Base-by-base conservation (phyloP, 192 early-diverging fungal genomes). In the Entrophospora sp. region DNA sequence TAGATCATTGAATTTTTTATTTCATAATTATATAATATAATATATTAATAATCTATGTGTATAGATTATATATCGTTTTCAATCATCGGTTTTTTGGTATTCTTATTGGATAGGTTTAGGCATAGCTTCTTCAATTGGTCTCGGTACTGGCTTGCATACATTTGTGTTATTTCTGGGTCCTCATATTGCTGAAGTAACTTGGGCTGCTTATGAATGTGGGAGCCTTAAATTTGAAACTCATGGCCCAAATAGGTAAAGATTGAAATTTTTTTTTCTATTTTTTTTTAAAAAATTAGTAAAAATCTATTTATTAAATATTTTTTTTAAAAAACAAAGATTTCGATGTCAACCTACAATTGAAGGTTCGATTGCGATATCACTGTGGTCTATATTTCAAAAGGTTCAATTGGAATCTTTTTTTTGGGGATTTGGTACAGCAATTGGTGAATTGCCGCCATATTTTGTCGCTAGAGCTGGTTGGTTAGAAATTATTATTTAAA, bases 91-190 rank as follows among this genome's bases (percentile, higher is more conserved):
- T 13, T 62, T 81, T 18, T 97, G 93, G 93, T 91, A 91, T 74
- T 83, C 81, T 25, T 95, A 92, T 77, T 97, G 95, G 95, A 67
- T 90, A 12, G 57, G 87, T 7, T 76, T 97, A 24, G 95, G 95
- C 5, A 76, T 96, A 9, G 79, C 89, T 5, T 96, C 94, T 13
- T 93, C 93, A 5, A 88, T 97, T 45, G 95, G 95, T 3, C 79
- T 97, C 38, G 95, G 95, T 3, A 91, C 93, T 1, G 95, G 95
- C 5, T 77, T 97, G 58, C 95, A 96, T 74, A 96, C 95, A 6
- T 97, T 97, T 75, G 82, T 96, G 30, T 75, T 97, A 13, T 97
- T 97, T 65, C 76, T 97, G 31, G 93, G 92, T 4, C 95, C 95
- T 5, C 87, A 91, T 63, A 91, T 97, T 61, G 93, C 87, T 0